A percentile compares a stretch with the other conserved stretches of the same genome.
Evolutionary conservation across 352 stramenopile species (phyloP).

Genomic region (Globisporangium cederbergense): DNA sequence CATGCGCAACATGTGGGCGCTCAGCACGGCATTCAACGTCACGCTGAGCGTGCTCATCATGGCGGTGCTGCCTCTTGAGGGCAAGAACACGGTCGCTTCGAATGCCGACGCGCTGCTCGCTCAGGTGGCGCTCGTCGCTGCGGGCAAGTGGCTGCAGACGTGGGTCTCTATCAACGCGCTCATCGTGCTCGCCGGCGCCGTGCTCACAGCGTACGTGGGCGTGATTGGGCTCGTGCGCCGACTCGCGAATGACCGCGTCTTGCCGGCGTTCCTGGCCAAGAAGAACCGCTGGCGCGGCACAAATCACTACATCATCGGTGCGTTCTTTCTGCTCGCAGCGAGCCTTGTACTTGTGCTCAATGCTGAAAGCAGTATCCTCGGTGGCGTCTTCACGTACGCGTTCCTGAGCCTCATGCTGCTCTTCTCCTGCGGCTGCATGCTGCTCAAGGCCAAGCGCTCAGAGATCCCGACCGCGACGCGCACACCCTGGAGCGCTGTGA

Average conservation of each 20-base stretch:
- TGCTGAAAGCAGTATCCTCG: slow-evolving; percentile 66
- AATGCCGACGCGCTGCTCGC: slow-evolving; percentile 68
- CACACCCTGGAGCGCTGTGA: slow-evolving; percentile 43
- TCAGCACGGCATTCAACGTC: slow-evolving; percentile 85
- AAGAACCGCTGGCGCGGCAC: slow-evolving; percentile 60
- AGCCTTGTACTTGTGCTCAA: slow-evolving; percentile 69
- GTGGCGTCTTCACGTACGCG: slow-evolving; percentile 83
- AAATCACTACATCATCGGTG: slow-evolving; percentile 77
- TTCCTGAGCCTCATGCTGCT: slow-evolving; percentile 83
- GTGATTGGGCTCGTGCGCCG: slow-evolving; percentile 71
- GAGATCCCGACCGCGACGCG: slow-evolving; percentile 66
- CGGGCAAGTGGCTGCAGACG: slow-evolving; percentile 39
- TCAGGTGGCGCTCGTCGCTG: slow-evolving; percentile 42
- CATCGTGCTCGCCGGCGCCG: slow-evolving; percentile 75
- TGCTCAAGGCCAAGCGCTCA: slow-evolving; percentile 84
- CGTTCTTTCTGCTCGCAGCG: slow-evolving; percentile 62
- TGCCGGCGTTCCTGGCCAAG: slow-evolving; percentile 48
- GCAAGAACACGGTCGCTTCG: slow-evolving; percentile 43
- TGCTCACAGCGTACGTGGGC: slow-evolving; percentile 79
- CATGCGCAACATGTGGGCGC: slow-evolving; percentile 38
- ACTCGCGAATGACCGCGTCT: slow-evolving; percentile 63
- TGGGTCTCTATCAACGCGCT: slow-evolving; percentile 82
- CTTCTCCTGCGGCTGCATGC: slow-evolving; percentile 77
- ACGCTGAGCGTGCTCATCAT: slow-evolving; percentile 66
- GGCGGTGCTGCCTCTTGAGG: slow-evolving; percentile 64